A percentile compares a stretch with the other conserved stretches of the same genome.
These are phyloP conservation scores for Solanum hybrid DNA, from an alignment of 305 asterid genomes.

Conservation along the genomic window DNA sequence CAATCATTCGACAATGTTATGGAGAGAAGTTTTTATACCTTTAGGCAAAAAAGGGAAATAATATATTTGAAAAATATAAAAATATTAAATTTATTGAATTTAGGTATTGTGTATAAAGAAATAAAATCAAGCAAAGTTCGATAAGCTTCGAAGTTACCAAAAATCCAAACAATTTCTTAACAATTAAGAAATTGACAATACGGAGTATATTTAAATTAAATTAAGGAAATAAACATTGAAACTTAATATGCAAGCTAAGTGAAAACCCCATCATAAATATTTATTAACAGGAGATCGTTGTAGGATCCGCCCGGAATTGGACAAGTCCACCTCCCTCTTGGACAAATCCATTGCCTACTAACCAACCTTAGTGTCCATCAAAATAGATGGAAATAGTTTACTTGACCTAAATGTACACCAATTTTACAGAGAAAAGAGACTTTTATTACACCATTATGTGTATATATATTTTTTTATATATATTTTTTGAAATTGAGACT, in stretches of 20 bases:
- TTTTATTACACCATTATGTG: neutral
- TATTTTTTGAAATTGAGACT: neutral
- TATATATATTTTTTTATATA: neutral
- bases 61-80: no score
- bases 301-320: neutral
- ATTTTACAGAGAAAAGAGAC: neutral
- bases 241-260: no score
- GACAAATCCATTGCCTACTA: neutral
- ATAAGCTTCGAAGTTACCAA: no score
- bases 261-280: neutral
- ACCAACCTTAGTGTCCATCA: neutral
- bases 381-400: neutral
- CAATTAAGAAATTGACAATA: no score
- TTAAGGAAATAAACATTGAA: no score
- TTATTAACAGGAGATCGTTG: neutral
- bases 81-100: no score
- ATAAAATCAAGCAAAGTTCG: no score
- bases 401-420: neutral
- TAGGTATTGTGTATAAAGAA: no score
- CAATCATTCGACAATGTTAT: constrained; percentile 31
- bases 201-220: no score
- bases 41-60: no score
- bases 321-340: neutral
- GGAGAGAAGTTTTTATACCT: constrained; percentile 18
- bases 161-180: no score